These are phyloP conservation scores for Zymoseptoria brevis DNA, from an alignment of 2,329 filamentous ascomycete species.

Conservation along the genomic window DNA sequence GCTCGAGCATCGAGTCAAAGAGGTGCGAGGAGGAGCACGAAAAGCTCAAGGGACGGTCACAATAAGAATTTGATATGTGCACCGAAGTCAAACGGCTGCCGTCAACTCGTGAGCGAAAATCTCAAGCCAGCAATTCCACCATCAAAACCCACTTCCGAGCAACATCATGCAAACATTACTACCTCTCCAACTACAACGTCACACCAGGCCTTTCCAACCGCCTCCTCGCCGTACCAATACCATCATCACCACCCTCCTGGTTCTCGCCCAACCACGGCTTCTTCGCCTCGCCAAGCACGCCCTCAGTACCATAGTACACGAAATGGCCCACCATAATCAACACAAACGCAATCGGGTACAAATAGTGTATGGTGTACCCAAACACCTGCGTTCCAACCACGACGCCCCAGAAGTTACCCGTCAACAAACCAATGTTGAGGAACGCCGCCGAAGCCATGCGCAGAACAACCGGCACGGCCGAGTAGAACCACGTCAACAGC, in stretches of 20 bases:
- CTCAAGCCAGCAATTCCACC: neutral
- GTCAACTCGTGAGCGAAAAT: neutral
- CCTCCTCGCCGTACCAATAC: constrained; percentile 77
- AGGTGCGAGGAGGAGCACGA: neutral
- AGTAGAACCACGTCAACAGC: constrained; percentile 77
- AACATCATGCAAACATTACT: too few relatives aligned
- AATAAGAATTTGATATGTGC: neutral
- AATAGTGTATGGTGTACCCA: constrained; percentile 67
- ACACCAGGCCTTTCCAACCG: constrained; percentile 38
- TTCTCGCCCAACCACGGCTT: constrained; percentile 92
- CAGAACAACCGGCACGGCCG: constrained; percentile 75
- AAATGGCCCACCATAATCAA: constrained; percentile 80
- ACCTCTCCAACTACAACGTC: constrained; percentile 26
- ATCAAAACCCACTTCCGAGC: too few relatives aligned
- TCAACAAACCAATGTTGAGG: constrained; percentile 91
- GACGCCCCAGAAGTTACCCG: constrained; percentile 94
- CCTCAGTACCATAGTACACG: constrained; percentile 79
- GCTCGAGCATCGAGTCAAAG: neutral
- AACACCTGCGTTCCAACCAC: constrained; percentile 88
- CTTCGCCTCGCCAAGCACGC: constrained; percentile 73
- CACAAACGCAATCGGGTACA: constrained; percentile 94
- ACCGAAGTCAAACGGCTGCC: neutral
- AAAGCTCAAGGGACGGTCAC: neutral
- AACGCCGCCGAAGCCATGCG: constrained; percentile 87
- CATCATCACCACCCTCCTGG: constrained; percentile 73